Conservation (phyloP, 1,139 yeast genomes). For the Hemisphaericaspora lyxosophila region DNA sequence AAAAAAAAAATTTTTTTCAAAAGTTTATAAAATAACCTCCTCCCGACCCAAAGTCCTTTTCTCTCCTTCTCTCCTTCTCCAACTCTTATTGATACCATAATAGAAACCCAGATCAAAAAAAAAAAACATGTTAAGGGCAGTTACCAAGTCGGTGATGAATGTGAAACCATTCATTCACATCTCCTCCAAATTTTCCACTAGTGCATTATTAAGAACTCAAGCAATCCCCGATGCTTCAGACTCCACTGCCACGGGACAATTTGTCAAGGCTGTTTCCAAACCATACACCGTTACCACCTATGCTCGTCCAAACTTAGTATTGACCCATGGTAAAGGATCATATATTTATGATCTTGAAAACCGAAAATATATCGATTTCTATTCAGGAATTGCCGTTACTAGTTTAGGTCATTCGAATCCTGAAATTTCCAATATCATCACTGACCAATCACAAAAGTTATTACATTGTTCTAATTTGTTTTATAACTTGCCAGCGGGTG, state of each 20-base stretch:
- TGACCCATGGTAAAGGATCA: constrained; percentile 73
- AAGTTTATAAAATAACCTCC: too few species aligned
- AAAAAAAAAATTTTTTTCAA: neutral
- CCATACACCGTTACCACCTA: constrained; percentile 80
- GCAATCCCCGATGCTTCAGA: constrained; percentile 18
- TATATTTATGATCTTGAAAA: constrained; percentile 75
- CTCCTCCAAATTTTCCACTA: neutral
- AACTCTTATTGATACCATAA: neutral
- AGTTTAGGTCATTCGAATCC: constrained; percentile 85
- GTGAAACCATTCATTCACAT: neutral
- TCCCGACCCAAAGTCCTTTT: too few species aligned
- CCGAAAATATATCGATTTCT: constrained; percentile 80
- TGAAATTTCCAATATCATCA: constrained; percentile 65
- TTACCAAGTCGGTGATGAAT: neutral
- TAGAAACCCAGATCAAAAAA: neutral
- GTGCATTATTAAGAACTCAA: neutral
- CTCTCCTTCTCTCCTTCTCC: too few species aligned
- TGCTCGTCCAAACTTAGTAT: constrained; percentile 71
- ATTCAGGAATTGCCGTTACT: constrained; percentile 97
- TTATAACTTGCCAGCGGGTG: constrained; percentile 82
- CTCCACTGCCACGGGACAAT: constrained; percentile 31
- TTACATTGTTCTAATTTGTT: constrained; percentile 85
- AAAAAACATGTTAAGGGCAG: constrained; percentile 3
- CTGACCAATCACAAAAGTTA: constrained; percentile 69
- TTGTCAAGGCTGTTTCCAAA: constrained; percentile 36